A percentile compares a stretch with the other conserved stretches of the same genome.
These are phyloP conservation scores for Diaporthe eres DNA, from an alignment of 2,329 filamentous ascomycete genomes.

Conservation along the genomic window DNA sequence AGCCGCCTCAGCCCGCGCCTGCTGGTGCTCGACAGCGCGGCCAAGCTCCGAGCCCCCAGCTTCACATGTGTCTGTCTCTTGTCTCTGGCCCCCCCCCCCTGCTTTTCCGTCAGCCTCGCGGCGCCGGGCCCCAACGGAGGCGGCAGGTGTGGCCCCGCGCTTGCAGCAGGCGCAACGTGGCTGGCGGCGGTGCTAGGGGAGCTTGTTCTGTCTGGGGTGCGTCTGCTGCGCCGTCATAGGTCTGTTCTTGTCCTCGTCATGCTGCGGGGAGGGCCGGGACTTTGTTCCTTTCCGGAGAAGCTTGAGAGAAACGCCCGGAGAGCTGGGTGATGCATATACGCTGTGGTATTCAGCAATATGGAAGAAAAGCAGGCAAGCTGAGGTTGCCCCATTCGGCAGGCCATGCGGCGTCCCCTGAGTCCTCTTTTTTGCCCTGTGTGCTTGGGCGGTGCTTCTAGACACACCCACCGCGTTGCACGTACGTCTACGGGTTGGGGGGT, in stretches of 20 bases:
- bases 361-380: not conserved
- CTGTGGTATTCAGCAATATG: not conserved
- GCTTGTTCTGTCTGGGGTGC: not conserved
- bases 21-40: not conserved
- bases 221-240: not conserved
- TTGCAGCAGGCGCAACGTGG: conserved; percentile 14
- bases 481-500: not conserved
- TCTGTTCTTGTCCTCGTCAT: not conserved
- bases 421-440: not conserved
- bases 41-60: not conserved
- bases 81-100: not conserved
- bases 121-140: not conserved
- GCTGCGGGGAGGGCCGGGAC: conserved; percentile 13
- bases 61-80: conserved; percentile 6
- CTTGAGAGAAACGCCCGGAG: conserved; percentile 1
- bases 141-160: not conserved
- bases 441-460: not conserved
- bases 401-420: not conserved
- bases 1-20: not conserved
- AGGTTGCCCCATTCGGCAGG: conserved; percentile 13
- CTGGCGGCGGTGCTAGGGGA: conserved; percentile 17
- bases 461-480: not conserved
- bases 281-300: conserved; percentile 26
- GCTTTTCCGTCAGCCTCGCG: conserved; percentile 25
- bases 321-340: not conserved